Evolutionary conservation across 768 basidiomycete genomes (phyloP), one percentile per base, ranked within the genome.

Genomic region (Sutorius australiensis): DNA sequence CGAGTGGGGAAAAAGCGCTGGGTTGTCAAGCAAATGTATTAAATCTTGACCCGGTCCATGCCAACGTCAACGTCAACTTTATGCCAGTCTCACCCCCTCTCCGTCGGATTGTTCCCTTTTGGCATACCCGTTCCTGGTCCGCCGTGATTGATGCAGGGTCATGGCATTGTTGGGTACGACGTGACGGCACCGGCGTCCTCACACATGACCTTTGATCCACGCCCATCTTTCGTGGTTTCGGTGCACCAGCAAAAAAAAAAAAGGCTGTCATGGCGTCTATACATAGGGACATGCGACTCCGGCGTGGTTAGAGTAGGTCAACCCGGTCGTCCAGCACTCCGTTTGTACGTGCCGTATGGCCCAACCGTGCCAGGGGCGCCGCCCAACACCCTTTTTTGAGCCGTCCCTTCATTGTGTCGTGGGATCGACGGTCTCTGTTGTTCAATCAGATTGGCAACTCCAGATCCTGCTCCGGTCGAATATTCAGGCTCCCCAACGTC

Each of bases 301-400:
- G 34, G 4, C 24, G 24, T 24, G 24, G 24, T 24, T 24, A 19
- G 28, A 33, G 16, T 11, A 10, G 8, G 16, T 12, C 57, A 66
- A 33, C 66, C 56, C 41, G 57, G 59, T 38, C 54, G 39, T 24
- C 46, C 55, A 10, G 49, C 38, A 43, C 63, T 64, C 40, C 72
- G 69, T 54, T 78, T 77, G 50, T 73, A 74, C 33, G 75, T 72
- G 36, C 73, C 79, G 57, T 71, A 80, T 40, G 74, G 73, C 5
- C 77, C 77, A 2, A 74, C 67, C 2, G 67, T 69, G 30, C 73
- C 64, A 37, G 67, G 67, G 24, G 64, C 62, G 2, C 72, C 73
- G n/a, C 69, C 70, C 9, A 74, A 41, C 44, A 61, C 56, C 53
- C 61, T 68, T 46, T 56, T 67, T 48, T 56, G 61, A 10, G 58